Conservation (phyloP, 257 asterid genomes). For the Solanum virginianum region DNA sequence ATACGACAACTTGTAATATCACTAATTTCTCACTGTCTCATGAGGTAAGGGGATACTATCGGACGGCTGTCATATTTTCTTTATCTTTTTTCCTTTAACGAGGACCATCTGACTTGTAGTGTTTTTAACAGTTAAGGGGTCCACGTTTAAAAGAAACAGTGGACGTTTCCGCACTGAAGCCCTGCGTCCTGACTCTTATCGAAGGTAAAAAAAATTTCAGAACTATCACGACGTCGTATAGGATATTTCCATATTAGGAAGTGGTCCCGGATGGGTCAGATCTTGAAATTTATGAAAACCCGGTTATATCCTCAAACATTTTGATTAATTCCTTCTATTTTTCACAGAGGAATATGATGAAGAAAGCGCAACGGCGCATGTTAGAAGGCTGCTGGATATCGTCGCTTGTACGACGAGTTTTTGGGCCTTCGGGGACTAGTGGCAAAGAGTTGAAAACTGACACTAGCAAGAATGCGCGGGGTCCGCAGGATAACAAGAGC, state of each 20-base stretch:
- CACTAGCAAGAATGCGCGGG: conserved; percentile 31
- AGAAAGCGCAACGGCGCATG: conserved; percentile 82
- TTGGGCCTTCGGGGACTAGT: conserved; percentile 64
- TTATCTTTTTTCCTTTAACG: background rate
- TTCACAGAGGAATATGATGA: conserved; percentile 77
- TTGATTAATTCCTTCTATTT: background rate
- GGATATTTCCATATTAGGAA: background rate
- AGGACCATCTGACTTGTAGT: background rate
- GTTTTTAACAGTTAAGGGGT: conserved; percentile 53
- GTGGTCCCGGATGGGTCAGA: background rate
- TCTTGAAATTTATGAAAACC: background rate
- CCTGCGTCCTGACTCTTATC: conserved; percentile 68
- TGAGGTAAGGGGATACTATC: conserved; percentile 34
- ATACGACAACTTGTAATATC: conserved; percentile 42
- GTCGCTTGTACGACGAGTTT: conserved; percentile 80
- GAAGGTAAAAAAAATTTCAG: conserved; percentile 38
- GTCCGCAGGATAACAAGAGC: conserved; percentile 32
- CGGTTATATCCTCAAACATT: conserved; percentile 16
- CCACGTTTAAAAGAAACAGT: conserved; percentile 79
- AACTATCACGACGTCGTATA: background rate
- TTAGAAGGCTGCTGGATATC: conserved; percentile 65
- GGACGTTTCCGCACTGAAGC: conserved; percentile 91
- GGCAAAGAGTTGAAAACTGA: conserved; percentile 17
- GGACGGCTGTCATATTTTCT: background rate
- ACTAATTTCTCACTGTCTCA: conserved; percentile 65